A percentile compares a stretch with the other conserved stretches of the same genome.
Conservation (phyloP, 768 basidiomycete species). For the Collybia nuda region DNA sequence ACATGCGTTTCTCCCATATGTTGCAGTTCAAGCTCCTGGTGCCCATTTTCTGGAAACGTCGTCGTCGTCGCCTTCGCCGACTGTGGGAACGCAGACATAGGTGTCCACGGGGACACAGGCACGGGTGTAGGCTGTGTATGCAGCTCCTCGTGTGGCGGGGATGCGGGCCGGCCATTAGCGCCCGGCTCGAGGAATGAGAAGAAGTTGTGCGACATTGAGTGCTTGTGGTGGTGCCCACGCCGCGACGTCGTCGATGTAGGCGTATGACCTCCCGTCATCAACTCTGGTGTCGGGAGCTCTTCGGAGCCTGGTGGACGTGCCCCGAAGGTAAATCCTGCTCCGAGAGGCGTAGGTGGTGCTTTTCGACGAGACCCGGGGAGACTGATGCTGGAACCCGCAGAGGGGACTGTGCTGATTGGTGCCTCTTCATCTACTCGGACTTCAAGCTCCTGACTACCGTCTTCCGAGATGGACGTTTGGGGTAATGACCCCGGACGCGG, state of each 20-base stretch:
- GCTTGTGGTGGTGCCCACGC: slow-evolving; percentile 88
- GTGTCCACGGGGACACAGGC: slow-evolving; percentile 69
- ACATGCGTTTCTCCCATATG: background rate
- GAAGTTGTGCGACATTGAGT: slow-evolving; percentile 92
- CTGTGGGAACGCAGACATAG: slow-evolving; percentile 42
- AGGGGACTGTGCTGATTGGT: slow-evolving; percentile 46
- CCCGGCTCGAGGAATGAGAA: slow-evolving; percentile 93
- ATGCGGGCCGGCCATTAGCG: slow-evolving; percentile 9
- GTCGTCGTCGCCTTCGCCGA: slow-evolving; percentile 27
- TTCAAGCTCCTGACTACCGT: slow-evolving; percentile 55
- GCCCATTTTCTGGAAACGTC: slow-evolving; percentile 13
- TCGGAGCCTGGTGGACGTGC: slow-evolving; percentile 40
- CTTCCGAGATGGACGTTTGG: slow-evolving; percentile 63
- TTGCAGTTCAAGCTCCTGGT: slow-evolving; percentile 1
- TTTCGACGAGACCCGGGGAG: slow-evolving; percentile 34
- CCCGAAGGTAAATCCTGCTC: slow-evolving; percentile 66
- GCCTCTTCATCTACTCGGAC: slow-evolving; percentile 43
- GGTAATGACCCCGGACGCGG: slow-evolving; percentile 73
- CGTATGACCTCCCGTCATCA: slow-evolving; percentile 18
- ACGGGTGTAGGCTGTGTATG: slow-evolving; percentile 60
- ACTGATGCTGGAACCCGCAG: slow-evolving; percentile 37
- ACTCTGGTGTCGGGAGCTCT: slow-evolving; percentile 25
- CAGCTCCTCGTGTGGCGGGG: slow-evolving; percentile 30
- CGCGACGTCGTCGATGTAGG: slow-evolving; percentile 37
- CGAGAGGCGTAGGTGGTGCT: slow-evolving; percentile 37